Base-by-base conservation (phyloP, 2,329 filamentous ascomycete genomes). In the Colletotrichum sp. region DNA sequence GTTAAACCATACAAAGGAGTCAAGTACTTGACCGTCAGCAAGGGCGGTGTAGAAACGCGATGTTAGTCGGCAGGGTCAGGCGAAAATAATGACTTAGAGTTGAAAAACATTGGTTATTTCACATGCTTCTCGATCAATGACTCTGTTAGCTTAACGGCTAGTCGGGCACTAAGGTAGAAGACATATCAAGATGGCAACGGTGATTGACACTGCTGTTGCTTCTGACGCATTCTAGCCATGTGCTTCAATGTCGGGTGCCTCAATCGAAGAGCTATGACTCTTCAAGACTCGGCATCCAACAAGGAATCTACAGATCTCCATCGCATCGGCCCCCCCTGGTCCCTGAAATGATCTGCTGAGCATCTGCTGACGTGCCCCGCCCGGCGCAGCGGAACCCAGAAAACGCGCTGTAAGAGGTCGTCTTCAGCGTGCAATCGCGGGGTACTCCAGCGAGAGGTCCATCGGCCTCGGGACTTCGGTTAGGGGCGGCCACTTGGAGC, bases 1-100 rank as follows among this genome's bases (percentile, higher is more conserved):
- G 92, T 99, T 52, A 98, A 96, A 86, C 97, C 97, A 28, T 99
- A 98, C 86, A 99, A 99, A 86, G 97, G 97, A 2, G 97, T 99
- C 79, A 99, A 99, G 86, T 99, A 99, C 85, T 84, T 99, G 80
- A 98, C 96, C 18, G 88, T 94, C 65, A 94, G 92, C 81, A 92
- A 91, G 78, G 89, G 90, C 16, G 92, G 92, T 26, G 87, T 94
- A 57, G 92, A 94, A 84, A 89, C 92, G 79, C 87, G 92, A 80
- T 93, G 92, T 82, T 92, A 77, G 72, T 44, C 36, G 36, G 63
- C 36, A 6, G 24, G 39, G 34, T 28, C 36, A 26, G 66, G 62
- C 59, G 44, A 71, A 62, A 75, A 67, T 67, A 77, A 77, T 75
- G 71, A 69, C 57, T 55, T 63, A 52, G 30, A 74, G 26, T 64